Percentiles rank a stretch among this genome's conserved stretches.
phyloP scores from a whole-genome alignment of 176 grass and related monocot genomes.

The Oryza glaberrima region DNA sequence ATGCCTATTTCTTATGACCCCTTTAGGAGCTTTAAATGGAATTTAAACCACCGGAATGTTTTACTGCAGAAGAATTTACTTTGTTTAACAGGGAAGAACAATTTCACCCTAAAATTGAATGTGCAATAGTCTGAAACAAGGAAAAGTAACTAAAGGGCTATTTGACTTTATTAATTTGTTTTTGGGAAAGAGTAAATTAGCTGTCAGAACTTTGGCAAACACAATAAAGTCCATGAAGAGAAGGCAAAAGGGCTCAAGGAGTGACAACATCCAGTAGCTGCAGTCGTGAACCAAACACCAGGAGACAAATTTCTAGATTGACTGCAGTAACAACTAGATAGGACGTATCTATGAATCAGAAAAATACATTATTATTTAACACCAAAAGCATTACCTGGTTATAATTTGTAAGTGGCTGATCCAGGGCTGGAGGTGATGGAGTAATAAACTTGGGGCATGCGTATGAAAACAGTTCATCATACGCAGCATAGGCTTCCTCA shows the following conservation, averaged over 20 bases:
- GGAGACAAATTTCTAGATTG: neutral
- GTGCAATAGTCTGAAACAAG: neutral
- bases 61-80: neutral
- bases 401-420: slow-evolving; percentile 85
- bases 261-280: neutral
- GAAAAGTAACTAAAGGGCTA: neutral
- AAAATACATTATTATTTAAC: neutral
- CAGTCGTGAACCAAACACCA: neutral
- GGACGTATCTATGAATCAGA: neutral
- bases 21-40: neutral
- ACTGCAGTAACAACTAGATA: neutral
- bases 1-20: neutral
- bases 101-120: neutral
- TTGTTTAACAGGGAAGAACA: neutral
- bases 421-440: slow-evolving; percentile 76
- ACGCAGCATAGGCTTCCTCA: slow-evolving; percentile 85
- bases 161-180: neutral
- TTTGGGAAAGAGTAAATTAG: neutral
- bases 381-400: slow-evolving; percentile 70
- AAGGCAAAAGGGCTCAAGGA: neutral
- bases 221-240: neutral
- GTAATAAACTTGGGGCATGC: slow-evolving; percentile 99
- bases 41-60: neutral
- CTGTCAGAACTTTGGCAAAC: neutral
- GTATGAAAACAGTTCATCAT: slow-evolving; percentile 94